These are phyloP conservation scores for Helenozyma rhizophorensis DNA, from an alignment of 805 yeast species.

Conservation along the genomic window DNA sequence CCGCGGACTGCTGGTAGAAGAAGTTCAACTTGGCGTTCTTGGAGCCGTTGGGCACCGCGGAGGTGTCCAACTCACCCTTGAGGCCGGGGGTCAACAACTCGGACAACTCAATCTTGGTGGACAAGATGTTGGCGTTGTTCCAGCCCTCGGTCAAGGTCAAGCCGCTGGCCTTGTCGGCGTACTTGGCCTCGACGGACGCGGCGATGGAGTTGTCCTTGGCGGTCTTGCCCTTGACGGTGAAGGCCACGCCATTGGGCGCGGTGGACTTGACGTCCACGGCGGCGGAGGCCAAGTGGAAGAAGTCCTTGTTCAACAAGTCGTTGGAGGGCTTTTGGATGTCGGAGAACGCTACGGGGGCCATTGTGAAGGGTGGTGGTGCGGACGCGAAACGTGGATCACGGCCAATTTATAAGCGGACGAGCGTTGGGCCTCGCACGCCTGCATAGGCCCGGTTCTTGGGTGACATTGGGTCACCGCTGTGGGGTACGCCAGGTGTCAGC, in stretches of 20 bases:
- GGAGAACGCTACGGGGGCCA: slow-evolving; percentile 80
- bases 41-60: slow-evolving; percentile 77
- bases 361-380: slow-evolving; percentile 12
- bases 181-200: slow-evolving; percentile 87
- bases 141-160: slow-evolving; percentile 95
- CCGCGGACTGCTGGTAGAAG: slow-evolving; percentile 86
- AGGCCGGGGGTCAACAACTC: slow-evolving; percentile 94
- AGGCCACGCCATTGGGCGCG: slow-evolving; percentile 95
- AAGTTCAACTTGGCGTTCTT: slow-evolving; percentile 88
- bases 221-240: slow-evolving; percentile 89
- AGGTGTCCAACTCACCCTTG: slow-evolving; percentile 86
- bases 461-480: too few relatives aligned
- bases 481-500: too few relatives aligned
- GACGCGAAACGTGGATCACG: slow-evolving; percentile 10
- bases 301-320: slow-evolving; percentile 85
- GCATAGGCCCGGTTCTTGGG: too few relatives aligned
- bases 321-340: slow-evolving; percentile 91
- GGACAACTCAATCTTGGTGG: slow-evolving; percentile 88
- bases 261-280: slow-evolving; percentile 84
- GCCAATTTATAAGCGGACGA: slow-evolving; percentile 11
- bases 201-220: slow-evolving; percentile 76
- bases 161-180: slow-evolving; percentile 88
- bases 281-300: slow-evolving; percentile 87
- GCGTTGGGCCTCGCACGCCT: slow-evolving; percentile 10
- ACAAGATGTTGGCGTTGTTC: slow-evolving; percentile 89